Percentiles rank a stretch among this genome's conserved stretches.
Evolutionary conservation across 192 early-diverging fungal genomes (phyloP).

Genomic region (Coemansia sp.): DNA sequence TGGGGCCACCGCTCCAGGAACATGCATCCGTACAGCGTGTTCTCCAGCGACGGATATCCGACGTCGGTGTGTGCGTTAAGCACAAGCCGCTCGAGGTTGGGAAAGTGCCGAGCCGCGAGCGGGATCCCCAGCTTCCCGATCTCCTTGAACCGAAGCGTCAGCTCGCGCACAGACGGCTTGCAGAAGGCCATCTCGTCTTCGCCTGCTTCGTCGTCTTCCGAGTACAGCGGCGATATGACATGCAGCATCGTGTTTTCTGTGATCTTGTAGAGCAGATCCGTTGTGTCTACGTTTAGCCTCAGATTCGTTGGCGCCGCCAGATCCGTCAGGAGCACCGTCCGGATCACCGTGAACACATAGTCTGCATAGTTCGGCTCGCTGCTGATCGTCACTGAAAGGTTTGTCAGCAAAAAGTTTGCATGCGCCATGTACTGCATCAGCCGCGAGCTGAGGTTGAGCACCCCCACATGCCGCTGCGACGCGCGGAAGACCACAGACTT

Average conservation of each 20-base stretch:
- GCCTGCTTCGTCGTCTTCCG: constrained; percentile 7
- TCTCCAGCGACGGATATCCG: constrained; percentile 50
- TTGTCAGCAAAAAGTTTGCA: constrained; percentile 52
- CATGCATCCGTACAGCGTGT: constrained; percentile 55
- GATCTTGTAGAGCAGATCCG: constrained; percentile 52
- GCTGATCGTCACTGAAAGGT: constrained; percentile 38
- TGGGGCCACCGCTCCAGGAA: constrained; percentile 44
- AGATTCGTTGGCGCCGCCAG: constrained; percentile 43
- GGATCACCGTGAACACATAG: constrained; percentile 50
- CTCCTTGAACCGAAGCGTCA: constrained; percentile 45
- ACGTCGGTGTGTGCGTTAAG: constrained; percentile 45
- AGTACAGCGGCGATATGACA: constrained; percentile 34
- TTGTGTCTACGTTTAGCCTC: constrained; percentile 51
- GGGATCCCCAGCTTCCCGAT: constrained; percentile 56
- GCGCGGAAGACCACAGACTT: constrained; percentile 47
- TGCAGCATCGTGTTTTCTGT: constrained; percentile 49
- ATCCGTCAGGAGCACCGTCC: constrained; percentile 50
- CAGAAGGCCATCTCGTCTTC: constrained; percentile 42
- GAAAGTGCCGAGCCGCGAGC: constrained; percentile 53
- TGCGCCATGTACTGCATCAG: constrained; percentile 57
- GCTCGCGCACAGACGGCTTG: constrained; percentile 54
- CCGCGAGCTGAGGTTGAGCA: constrained; percentile 45
- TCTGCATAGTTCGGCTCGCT: constrained; percentile 44
- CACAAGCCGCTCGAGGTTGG: constrained; percentile 39
- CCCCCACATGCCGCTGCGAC: constrained; percentile 49